Percentiles rank a stretch among this genome's conserved stretches.
phyloP scores from a whole-genome alignment of 106 monocot species.

The Hemerocallis citrina region DNA sequence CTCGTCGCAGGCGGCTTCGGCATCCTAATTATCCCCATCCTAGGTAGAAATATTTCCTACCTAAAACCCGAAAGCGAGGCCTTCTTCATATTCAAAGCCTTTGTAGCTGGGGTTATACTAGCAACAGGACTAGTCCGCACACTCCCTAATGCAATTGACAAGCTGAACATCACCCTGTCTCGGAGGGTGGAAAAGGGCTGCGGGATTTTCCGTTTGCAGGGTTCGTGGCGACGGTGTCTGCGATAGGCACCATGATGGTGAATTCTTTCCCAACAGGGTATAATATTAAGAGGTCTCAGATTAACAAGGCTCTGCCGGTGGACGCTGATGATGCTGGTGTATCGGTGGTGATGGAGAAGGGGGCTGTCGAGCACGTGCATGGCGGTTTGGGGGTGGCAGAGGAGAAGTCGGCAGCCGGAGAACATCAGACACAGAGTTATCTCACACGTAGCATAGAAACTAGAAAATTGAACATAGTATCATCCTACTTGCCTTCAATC shows the following conservation, averaged over 20 bases:
- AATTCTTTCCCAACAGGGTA: constrained; percentile 56
- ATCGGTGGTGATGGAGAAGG: constrained; percentile 5
- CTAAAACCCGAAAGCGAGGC: constrained; percentile 32
- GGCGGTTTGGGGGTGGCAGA: constrained; percentile 12
- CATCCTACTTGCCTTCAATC: too few relatives aligned
- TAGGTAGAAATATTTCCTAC: constrained; percentile 22
- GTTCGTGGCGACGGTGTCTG: constrained; percentile 59
- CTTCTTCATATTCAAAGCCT: constrained; percentile 55
- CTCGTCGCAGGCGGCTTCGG: constrained; percentile 39
- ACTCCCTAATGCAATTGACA: constrained; percentile 45
- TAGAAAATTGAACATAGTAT: too few relatives aligned
- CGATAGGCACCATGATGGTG: constrained; percentile 56
- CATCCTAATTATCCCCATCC: constrained; percentile 38
- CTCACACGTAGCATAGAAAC: too few relatives aligned
- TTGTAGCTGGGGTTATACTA: constrained; percentile 63
- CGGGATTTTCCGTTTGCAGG: constrained; percentile 56
- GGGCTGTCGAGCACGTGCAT: constrained; percentile 32
- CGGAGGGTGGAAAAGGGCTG: constrained; percentile 21
- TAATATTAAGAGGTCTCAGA: constrained; percentile 30
- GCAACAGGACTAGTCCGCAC: constrained; percentile 58
- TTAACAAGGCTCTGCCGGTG: constrained; percentile 38
- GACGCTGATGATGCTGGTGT: constrained; percentile 6
- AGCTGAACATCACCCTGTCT: constrained; percentile 51
- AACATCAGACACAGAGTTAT: constrained; percentile 48
- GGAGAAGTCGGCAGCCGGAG: constrained; percentile 19